Evolutionary conservation across 306 rosid species (phyloP), one percentile per base, ranked within the genome.

Genomic region (Cajanus cajan): DNA sequence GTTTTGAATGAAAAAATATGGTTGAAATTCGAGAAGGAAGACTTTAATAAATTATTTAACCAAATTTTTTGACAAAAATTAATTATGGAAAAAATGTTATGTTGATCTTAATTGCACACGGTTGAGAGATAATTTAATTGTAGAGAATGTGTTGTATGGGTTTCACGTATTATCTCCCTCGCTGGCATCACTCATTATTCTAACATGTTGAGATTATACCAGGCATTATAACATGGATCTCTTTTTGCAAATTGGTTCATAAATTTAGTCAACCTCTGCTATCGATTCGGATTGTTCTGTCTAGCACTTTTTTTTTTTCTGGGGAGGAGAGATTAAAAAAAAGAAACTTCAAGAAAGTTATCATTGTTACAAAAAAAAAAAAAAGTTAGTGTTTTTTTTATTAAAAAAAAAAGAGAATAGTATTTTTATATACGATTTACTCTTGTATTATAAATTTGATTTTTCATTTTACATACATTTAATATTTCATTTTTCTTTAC

Each of bases 171-270:
- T 36, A 74, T 77, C 52, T 50, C 52, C 45, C 50, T 40, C 13
- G 48, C 76, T 65, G 71, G 48, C 50, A 54, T 58, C 63, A 71
- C 78, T 69, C 77, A 71, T 61, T 47, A 62, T 61, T 61, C 73
- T 62, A 61, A 71, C 78, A 71, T 71, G 73, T 47, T 79, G 21
- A 63, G 52, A 59, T 18, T 58, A 68, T 19, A 25, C 22, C 4
- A 16, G 57, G 76, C 54, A 52, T 68, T 64, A 68, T 78, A 55
- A 44, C 77, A 78, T 69, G 41, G 45, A 40, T 69, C 47, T 69
- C 40, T 15, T 41, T 12, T 55, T 25, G 45, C 36, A 41, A 50
- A n/a, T 55, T 41, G 65, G 9, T 55, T 48, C 51, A 51, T 77
- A 65, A 36, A 50, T 71, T 62, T 71, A 50, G 57, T 47, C 41